Conservation (phyloP, 2,329 filamentous ascomycete species). For the Phialophora chinensis region DNA sequence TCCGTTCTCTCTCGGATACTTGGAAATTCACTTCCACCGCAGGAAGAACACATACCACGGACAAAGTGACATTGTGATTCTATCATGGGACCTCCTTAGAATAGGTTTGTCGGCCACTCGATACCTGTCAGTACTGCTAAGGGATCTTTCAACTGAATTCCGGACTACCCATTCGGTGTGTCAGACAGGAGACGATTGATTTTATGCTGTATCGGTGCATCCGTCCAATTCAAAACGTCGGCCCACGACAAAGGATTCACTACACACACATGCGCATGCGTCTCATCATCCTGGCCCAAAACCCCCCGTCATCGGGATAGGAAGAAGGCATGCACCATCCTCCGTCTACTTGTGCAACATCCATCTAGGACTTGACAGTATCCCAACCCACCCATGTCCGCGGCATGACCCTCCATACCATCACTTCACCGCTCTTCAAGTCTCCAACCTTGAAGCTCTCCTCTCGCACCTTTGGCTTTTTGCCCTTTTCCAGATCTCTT, state of each 20-base stretch:
- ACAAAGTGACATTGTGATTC: background rate
- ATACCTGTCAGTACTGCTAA: background rate
- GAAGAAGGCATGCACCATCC: slow-evolving; percentile 11
- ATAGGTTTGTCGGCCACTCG: background rate
- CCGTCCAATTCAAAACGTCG: background rate
- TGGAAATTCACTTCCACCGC: background rate
- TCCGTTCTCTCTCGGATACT: background rate
- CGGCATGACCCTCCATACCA: slow-evolving; percentile 95
- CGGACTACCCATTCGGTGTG: background rate
- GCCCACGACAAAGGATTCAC: background rate
- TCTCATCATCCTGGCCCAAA: slow-evolving; percentile 7
- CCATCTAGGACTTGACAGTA: slow-evolving; percentile 28
- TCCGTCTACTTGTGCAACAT: slow-evolving; percentile 6
- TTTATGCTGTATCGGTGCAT: slow-evolving; percentile 6
- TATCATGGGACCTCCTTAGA: background rate
- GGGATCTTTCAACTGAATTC: background rate
- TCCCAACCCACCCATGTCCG: slow-evolving; percentile 92
- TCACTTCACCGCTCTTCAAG: slow-evolving; percentile 88
- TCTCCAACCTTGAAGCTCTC: slow-evolving; percentile 96
- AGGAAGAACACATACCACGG: background rate
- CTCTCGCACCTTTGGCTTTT: slow-evolving; percentile 89
- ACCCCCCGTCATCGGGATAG: slow-evolving; percentile 1
- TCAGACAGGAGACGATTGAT: background rate
- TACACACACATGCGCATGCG: slow-evolving; percentile 3
- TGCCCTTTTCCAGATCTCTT: slow-evolving; percentile 87